Percentiles rank a stretch among this genome's conserved stretches.
Evolutionary conservation across 1,284 basidiomycete genomes (phyloP).

Genomic region (Trichosporon sp.): DNA sequence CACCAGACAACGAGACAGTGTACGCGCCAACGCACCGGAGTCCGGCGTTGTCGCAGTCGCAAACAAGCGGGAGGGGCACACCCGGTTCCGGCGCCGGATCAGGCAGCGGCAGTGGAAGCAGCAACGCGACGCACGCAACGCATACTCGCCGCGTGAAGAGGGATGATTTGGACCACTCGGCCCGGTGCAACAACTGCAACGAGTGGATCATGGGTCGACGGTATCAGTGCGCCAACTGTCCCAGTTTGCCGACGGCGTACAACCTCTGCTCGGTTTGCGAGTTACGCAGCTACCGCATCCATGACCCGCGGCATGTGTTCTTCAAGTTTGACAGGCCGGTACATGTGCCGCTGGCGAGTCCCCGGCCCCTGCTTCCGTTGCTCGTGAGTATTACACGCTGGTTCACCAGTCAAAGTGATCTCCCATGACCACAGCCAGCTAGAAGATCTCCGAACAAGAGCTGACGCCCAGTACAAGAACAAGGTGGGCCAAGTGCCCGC

Average conservation of each 20-base stretch:
- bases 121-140: conserved; percentile 12
- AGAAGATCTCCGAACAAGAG: conserved; percentile 39
- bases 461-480: conserved; percentile 58
- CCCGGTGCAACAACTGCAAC: conserved; percentile 49
- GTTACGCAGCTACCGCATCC: conserved; percentile 69
- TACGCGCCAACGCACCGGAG: conserved; percentile 38
- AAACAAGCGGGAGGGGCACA: conserved; percentile 1
- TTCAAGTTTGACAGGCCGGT: conserved; percentile 80
- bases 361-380: conserved; percentile 67
- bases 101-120: background rate
- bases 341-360: conserved; percentile 67
- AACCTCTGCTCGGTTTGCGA: conserved; percentile 75
- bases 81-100: background rate
- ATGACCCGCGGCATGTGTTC: conserved; percentile 81
- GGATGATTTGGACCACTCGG: conserved; percentile 51
- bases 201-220: conserved; percentile 55
- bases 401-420: too few species aligned
- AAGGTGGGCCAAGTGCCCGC: conserved; percentile 65
- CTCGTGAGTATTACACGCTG: conserved; percentile 55
- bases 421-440: too few species aligned
- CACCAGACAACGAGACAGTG: conserved; percentile 54
- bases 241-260: conserved; percentile 51
- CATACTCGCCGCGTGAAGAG: conserved; percentile 22
- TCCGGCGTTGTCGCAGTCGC: conserved; percentile 2
- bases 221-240: conserved; percentile 58